phyloP scores from a whole-genome alignment of 1,139 yeast genomes.

The Wickerhamiella pararugosa region DNA sequence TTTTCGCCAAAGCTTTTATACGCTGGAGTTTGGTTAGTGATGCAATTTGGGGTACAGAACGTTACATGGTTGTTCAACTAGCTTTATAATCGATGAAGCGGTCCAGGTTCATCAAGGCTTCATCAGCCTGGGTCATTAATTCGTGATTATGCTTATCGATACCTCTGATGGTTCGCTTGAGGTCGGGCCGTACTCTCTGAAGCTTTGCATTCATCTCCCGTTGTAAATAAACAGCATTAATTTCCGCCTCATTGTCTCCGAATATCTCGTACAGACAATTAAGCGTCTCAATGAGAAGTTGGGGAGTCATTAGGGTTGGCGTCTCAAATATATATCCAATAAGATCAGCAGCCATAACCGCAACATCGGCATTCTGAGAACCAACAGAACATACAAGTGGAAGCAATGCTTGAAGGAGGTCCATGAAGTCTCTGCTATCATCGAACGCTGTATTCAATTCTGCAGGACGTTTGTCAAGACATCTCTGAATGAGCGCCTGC shows the following conservation, averaged over 20 bases:
- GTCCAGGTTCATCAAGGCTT: constrained; percentile 48
- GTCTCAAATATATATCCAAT: constrained; percentile 10
- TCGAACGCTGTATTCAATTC: constrained; percentile 6
- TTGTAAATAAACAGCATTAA: constrained; percentile 17
- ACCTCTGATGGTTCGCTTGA: constrained; percentile 40
- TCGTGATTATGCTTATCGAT: constrained; percentile 54
- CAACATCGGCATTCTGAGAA: background rate
- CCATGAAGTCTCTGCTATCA: constrained; percentile 8
- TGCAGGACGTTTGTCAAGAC: background rate
- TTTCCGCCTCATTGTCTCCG: constrained; percentile 54
- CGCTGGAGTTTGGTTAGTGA: constrained; percentile 53
- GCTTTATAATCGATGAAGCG: constrained; percentile 66
- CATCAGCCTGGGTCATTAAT: constrained; percentile 53
- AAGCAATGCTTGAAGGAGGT: constrained; percentile 26
- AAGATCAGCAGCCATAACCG: constrained; percentile 6
- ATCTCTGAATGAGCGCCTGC: background rate
- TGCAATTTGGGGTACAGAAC: constrained; percentile 21
- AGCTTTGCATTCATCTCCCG: constrained; percentile 21
- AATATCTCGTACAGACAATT: constrained; percentile 63
- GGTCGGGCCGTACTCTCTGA: constrained; percentile 31
- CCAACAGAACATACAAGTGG: constrained; percentile 29
- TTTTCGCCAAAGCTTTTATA: constrained; percentile 85
- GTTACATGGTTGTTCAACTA: constrained; percentile 7
- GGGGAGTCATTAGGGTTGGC: constrained; percentile 15
- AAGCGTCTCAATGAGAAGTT: constrained; percentile 42